Evolutionary conservation across 495 filamentous ascomycete species (phyloP), one percentile per base, ranked within the genome.

Genomic region (Evernia prunastri): DNA sequence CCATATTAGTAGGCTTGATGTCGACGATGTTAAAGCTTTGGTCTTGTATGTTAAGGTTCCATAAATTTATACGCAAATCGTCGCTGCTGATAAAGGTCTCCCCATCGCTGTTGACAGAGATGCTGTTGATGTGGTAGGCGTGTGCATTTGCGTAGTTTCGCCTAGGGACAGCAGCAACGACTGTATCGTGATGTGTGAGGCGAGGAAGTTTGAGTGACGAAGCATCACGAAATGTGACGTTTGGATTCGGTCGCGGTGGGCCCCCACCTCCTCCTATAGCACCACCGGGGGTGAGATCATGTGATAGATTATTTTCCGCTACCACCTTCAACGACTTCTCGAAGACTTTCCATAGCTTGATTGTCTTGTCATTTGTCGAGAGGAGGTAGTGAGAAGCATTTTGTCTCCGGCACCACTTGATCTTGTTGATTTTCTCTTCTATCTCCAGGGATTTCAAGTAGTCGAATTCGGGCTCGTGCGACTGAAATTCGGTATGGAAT

Each of bases 401-500:
- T 75, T 96, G 92, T 77, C 94, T 86, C 70, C 89, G 86, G 76
- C 94, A 98, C 94, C 94, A 98, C 80, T 97, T 98, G 77, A 98
- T 98, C 81, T 98, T 98, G 83, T 98, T 98, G 83, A 98, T 98
- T 81, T 98, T 98, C 79, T 98, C 94, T 83, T 98, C 94, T 69
- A 98, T 98, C 79, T 98, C 94, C 64, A 98, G 82, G 27, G 94
- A 98, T 79, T 98, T 98, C 63, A 98, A 85, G 75, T 98, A 98
- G 73, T 98, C 94, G 76, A 98, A 98, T 75, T 98, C 94, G 27
- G 94, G 94, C 74, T 98, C 94, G 77, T 98, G 94, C 60, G 94
- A 98, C 82, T 98, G 94, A 67, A 98, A 98, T 73, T 98, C 94
- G 71, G 94, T 98, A 75, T 98, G 94, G 77, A 98, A 98, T 76